phyloP scores from a whole-genome alignment of 208 protist species.

The Eutreptiella sp. region DNA sequence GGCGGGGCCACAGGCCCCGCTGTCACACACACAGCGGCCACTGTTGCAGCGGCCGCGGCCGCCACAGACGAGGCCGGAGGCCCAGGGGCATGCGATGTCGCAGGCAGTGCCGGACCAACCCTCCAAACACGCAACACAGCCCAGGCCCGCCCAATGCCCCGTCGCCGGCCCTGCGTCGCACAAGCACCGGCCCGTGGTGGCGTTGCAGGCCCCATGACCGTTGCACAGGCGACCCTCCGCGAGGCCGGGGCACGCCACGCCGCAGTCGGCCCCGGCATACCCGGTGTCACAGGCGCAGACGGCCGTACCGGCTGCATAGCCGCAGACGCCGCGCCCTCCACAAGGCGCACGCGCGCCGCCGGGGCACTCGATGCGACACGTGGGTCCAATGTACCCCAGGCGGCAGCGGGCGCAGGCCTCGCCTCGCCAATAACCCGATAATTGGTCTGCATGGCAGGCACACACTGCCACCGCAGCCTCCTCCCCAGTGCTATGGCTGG shows the following conservation, averaged over 20 bases:
- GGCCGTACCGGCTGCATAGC: slow-evolving; percentile 15
- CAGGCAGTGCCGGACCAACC: background rate
- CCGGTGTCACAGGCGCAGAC: slow-evolving; percentile 3
- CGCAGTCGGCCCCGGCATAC: slow-evolving; percentile 6
- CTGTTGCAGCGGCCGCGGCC: background rate
- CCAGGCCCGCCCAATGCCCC: background rate
- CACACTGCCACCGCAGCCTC: slow-evolving; percentile 34
- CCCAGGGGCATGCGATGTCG: background rate
- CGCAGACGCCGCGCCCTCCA: background rate
- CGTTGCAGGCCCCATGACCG: slow-evolving; percentile 22
- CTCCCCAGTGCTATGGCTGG: background rate
- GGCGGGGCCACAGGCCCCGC: background rate
- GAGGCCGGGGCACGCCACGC: background rate
- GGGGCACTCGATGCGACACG: background rate
- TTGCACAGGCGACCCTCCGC: background rate
- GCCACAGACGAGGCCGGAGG: background rate
- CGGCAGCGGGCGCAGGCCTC: slow-evolving; percentile 7
- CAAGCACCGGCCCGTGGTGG: slow-evolving; percentile 3
- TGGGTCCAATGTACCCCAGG: background rate
- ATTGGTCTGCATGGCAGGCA: slow-evolving; percentile 30
- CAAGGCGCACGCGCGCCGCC: background rate
- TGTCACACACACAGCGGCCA: background rate
- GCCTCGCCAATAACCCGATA: slow-evolving; percentile 21
- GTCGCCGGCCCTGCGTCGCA: slow-evolving; percentile 10
- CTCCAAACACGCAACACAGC: background rate